A percentile compares a stretch with the other conserved stretches of the same genome.
These are phyloP conservation scores for Hebeloma cylindrosporum DNA, from an alignment of 768 basidiomycete genomes.

Conservation along the genomic window DNA sequence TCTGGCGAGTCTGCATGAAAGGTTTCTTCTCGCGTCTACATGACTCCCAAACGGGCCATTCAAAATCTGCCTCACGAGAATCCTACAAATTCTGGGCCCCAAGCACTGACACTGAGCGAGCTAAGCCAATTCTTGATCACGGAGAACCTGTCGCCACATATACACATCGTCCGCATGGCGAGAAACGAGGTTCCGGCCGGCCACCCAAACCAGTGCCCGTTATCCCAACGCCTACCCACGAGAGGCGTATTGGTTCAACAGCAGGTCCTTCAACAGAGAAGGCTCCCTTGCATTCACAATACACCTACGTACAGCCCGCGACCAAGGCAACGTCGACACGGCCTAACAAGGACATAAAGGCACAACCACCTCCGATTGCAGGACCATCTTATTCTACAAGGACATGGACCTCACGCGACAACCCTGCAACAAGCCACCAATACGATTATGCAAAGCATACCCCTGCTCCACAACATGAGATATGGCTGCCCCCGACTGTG, in stretches of 20 bases:
- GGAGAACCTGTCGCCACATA: constrained; percentile 22
- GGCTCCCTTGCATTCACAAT: constrained; percentile 13
- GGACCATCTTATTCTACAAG: constrained; percentile 13
- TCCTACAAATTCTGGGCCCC: constrained; percentile 39
- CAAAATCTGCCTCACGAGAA: constrained; percentile 39
- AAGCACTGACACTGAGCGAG: constrained; percentile 26
- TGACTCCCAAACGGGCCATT: constrained; percentile 44
- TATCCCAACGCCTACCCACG: constrained; percentile 9
- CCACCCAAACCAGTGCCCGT: constrained; percentile 20
- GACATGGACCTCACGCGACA: constrained; percentile 13
- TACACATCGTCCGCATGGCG: constrained; percentile 24
- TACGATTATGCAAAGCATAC: constrained; percentile 13
- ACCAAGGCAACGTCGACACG: constrained; percentile 18
- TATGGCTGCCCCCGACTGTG: constrained; percentile 22
- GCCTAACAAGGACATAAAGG: constrained; percentile 18
- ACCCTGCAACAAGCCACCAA: constrained; percentile 13
- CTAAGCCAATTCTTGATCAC: constrained; percentile 24
- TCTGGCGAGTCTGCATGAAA: constrained; percentile 43
- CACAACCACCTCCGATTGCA: constrained; percentile 13
- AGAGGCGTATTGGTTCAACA: constrained; percentile 12
- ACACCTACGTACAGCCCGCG: constrained; percentile 12
- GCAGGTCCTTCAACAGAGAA: constrained; percentile 16
- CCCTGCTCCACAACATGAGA: constrained; percentile 19
- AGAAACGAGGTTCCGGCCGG: constrained; percentile 32
- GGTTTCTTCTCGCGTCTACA: constrained; percentile 48